Base-by-base conservation (phyloP, 441 rosid species). In the Erysimum cheiri region DNA sequence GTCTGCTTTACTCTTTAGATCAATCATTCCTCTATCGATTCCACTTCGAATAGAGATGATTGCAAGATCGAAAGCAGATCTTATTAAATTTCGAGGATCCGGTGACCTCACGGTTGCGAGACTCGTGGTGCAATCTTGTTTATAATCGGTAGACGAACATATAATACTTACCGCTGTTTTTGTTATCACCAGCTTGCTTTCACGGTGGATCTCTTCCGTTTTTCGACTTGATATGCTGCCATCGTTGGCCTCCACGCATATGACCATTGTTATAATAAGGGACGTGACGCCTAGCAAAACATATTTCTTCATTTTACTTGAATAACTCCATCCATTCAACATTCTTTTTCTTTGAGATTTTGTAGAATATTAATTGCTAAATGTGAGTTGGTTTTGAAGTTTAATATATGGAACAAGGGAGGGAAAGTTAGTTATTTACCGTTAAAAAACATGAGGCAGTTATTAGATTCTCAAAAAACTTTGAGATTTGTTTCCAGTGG, bases 141-240 rank as follows among this genome's bases (percentile, higher is more conserved):
- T 81, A 29, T 93, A 93, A 70, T 87, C 96, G 0, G 92, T 85
- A 0, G 94, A 90, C 39, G 85, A 76, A 69, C 98, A 93, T 43
- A 93, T 80, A 17, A 86, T 57, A 31, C 56, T 72, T 32, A 89
- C 73, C 0, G 88, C 81, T 1, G 70, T 69, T 8, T 22, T 72
- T 43, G 60, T 44, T 60, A 73, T 46, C 29, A 72, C 0, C 3
- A 68, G 55, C 56, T 67, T 66, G 32, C 49, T 47, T 61, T 59
- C 60, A 7, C 54, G 60, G 36, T 77, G 64, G 8, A 71, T 68
- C 39, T 71, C 76, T 15, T 7, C 22, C 5, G 4, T 13, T 29
- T 69, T 56, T 56, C 61, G n/a, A 46, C 37, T 48, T 1, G 40
- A 39, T n/a, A 0, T 39, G 19, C 49, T 49, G 37, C 3, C 1